These are phyloP conservation scores for Dunaliella sp. DNA, from an alignment of 139 green algal genomes.

Conservation along the genomic window DNA sequence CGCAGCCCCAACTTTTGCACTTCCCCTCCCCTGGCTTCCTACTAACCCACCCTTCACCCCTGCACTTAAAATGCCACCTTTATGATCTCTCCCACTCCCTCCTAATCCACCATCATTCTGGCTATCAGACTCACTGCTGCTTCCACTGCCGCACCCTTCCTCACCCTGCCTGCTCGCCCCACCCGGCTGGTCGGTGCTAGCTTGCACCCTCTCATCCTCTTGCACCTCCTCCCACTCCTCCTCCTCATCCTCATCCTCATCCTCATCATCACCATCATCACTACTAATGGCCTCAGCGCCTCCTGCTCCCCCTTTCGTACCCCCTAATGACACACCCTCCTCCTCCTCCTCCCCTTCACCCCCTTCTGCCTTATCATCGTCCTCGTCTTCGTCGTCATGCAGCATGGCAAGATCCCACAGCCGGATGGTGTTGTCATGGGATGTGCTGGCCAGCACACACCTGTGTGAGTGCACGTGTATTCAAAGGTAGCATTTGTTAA, in stretches of 20 bases:
- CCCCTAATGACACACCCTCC: neutral
- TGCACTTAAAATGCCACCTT: too few species aligned
- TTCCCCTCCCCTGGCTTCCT: too few species aligned
- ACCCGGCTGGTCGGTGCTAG: too few species aligned
- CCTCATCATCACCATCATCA: constrained; percentile 12
- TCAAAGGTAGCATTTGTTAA: too few species aligned
- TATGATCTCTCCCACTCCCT: too few species aligned
- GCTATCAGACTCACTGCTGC: too few species aligned
- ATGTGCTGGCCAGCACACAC: constrained; percentile 64
- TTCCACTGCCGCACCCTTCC: too few species aligned
- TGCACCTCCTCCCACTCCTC: constrained; percentile 10
- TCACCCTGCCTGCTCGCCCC: too few species aligned
- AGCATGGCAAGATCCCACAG: constrained; percentile 73
- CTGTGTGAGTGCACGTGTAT: constrained; percentile 8
- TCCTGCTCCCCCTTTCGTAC: neutral
- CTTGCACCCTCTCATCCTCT: constrained; percentile 12
- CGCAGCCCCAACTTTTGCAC: too few species aligned
- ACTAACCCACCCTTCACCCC: too few species aligned
- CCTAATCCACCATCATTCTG: too few species aligned
- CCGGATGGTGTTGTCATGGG: constrained; percentile 77
- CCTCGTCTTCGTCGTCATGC: constrained; percentile 51
- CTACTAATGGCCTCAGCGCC: neutral
- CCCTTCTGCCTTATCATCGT: constrained; percentile 33
- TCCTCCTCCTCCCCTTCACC: constrained; percentile 21
- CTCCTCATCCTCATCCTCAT: neutral